Percentiles rank a stretch among this genome's conserved stretches.
These are phyloP conservation scores for Emmonsiellopsis sp. DNA, from an alignment of 2,329 filamentous ascomycete genomes.

Conservation along the genomic window DNA sequence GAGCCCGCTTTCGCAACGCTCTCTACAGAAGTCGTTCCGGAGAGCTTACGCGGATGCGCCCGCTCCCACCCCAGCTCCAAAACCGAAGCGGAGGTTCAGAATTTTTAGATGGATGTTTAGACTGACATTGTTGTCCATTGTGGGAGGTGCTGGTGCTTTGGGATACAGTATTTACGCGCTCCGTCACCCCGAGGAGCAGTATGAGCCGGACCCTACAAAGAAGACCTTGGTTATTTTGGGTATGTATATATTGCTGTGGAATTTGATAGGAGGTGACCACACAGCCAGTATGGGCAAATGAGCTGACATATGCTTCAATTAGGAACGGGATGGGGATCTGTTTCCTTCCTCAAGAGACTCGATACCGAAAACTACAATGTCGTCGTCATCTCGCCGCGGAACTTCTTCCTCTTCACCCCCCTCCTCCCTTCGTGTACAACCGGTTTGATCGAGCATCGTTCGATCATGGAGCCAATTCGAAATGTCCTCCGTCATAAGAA, in stretches of 20 bases:
- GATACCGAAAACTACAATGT: constrained; percentile 99
- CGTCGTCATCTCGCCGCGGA: constrained; percentile 91
- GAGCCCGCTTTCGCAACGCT: constrained; percentile 14
- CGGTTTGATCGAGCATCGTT: constrained; percentile 94
- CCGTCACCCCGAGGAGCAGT: constrained; percentile 72
- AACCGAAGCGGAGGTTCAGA: constrained; percentile 52
- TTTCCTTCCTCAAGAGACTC: constrained; percentile 95
- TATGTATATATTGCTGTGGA: constrained; percentile 35
- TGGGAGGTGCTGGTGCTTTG: constrained; percentile 61
- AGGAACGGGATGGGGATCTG: constrained; percentile 95
- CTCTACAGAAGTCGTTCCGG: constrained; percentile 30
- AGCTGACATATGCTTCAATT: constrained; percentile 15
- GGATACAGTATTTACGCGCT: constrained; percentile 75
- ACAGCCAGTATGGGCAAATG: background rate
- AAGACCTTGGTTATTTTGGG: constrained; percentile 95
- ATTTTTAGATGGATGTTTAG: constrained; percentile 76
- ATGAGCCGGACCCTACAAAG: constrained; percentile 72
- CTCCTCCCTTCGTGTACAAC: constrained; percentile 95
- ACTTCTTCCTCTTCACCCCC: constrained; percentile 99
- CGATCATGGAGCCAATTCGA: constrained; percentile 98
- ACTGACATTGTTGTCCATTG: constrained; percentile 63
- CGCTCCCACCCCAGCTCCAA: constrained; percentile 22
- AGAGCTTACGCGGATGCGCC: constrained; percentile 42
- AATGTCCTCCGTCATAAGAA: constrained; percentile 94
- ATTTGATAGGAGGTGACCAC: background rate